Conservation (phyloP, 2,329 filamentous ascomycete genomes). For the Fusarium sp. region DNA sequence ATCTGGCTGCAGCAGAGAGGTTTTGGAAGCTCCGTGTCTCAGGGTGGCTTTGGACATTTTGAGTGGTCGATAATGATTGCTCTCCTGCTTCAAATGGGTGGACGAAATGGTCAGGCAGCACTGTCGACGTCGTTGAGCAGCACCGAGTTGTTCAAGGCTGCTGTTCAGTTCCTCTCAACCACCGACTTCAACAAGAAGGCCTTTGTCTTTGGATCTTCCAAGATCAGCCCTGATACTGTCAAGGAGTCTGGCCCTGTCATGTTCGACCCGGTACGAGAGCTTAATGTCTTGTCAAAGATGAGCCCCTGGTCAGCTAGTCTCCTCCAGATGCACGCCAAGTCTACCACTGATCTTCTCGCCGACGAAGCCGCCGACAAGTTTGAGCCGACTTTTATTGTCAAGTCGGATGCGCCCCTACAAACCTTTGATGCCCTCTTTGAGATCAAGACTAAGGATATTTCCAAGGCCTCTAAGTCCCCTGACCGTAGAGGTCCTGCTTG, state of each 20-base stretch:
- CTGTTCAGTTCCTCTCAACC: conserved; percentile 82
- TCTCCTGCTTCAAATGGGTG: conserved; percentile 79
- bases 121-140: conserved; percentile 84
- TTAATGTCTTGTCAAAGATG: conserved; percentile 94
- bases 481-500: conserved; percentile 56
- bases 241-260: conserved; percentile 69
- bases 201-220: conserved; percentile 56
- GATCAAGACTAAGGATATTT: conserved; percentile 46
- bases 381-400: conserved; percentile 79
- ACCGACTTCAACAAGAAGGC: conserved; percentile 75
- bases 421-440: conserved; percentile 60
- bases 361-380: conserved; percentile 81
- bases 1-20: conserved; percentile 91
- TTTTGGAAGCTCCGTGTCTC: conserved; percentile 71
- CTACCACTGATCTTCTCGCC: conserved; percentile 77
- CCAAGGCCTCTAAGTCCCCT: conserved; percentile 41
- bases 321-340: conserved; percentile 76
- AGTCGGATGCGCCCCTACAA: conserved; percentile 61
- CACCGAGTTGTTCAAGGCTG: conserved; percentile 94
- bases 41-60: conserved; percentile 90
- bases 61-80: conserved; percentile 88
- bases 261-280: conserved; percentile 74
- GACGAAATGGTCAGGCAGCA: conserved; percentile 71
- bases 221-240: conserved; percentile 47
- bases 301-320: conserved; percentile 79